Conservation (phyloP, 345 rosid species). For the Hibiscus trionum region DNA sequence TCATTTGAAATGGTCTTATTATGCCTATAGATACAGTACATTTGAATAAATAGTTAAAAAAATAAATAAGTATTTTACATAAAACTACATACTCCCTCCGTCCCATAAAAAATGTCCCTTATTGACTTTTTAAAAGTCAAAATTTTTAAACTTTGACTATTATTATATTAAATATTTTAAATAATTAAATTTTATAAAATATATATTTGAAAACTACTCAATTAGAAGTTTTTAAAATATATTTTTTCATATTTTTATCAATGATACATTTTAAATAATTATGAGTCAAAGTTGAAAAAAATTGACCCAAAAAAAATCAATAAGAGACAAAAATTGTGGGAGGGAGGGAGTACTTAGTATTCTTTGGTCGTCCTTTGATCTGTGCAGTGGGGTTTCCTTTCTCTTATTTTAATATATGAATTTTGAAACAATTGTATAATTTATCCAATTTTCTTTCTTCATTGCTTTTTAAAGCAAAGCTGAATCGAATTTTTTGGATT, state of each 20-base stretch:
- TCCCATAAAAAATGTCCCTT: too few species aligned
- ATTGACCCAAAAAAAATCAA: too few species aligned
- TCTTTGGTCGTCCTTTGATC: constrained; percentile 12
- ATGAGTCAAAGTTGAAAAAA: too few species aligned
- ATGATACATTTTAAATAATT: too few species aligned
- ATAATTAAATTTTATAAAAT: too few species aligned
- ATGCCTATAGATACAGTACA: constrained; percentile 3
- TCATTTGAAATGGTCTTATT: neutral
- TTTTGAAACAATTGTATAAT: constrained; percentile 13
- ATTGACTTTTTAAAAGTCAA: too few species aligned
- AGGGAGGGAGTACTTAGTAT: neutral
- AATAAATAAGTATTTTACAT: constrained; percentile 1
- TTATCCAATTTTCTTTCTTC: constrained; percentile 10
- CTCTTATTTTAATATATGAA: neutral
- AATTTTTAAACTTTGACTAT: too few species aligned
- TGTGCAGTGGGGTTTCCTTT: neutral
- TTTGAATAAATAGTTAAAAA: neutral
- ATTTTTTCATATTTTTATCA: too few species aligned
- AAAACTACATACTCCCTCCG: neutral
- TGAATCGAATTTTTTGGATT: constrained; percentile 82
- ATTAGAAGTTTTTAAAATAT: too few species aligned
- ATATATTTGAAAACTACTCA: too few species aligned
- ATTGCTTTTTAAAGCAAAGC: constrained; percentile 36
- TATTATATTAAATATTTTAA: too few species aligned
- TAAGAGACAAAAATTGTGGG: too few species aligned